A percentile compares a stretch with the other conserved stretches of the same genome.
These are phyloP conservation scores for Ganoderma leucocontextum DNA, from an alignment of 1,284 basidiomycete genomes.

Conservation along the genomic window DNA sequence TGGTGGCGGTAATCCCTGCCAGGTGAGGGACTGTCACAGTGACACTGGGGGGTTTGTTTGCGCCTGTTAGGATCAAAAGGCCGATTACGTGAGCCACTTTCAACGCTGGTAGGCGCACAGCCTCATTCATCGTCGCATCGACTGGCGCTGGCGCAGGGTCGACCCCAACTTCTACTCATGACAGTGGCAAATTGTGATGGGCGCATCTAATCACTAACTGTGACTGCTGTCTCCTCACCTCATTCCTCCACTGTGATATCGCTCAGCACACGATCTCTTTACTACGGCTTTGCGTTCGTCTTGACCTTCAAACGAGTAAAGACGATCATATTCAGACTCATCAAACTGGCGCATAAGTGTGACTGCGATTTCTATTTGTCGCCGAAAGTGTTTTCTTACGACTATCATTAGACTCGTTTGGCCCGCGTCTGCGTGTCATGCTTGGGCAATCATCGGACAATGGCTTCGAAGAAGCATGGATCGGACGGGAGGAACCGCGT, in stretches of 20 bases:
- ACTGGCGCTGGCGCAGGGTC: neutral
- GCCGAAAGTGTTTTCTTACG: neutral
- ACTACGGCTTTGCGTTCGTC: neutral
- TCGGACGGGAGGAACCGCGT: neutral
- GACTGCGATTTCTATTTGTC: neutral
- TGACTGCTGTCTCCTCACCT: neutral
- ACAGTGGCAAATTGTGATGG: neutral
- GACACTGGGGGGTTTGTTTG: conserved; percentile 30
- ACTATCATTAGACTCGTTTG: neutral
- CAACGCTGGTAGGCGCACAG: conserved; percentile 13
- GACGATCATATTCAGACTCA: neutral
- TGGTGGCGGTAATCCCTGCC: neutral
- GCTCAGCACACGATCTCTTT: neutral
- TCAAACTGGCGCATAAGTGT: neutral
- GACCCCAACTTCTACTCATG: neutral
- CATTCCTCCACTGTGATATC: neutral
- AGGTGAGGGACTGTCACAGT: conserved; percentile 4
- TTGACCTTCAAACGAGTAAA: neutral
- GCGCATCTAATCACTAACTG: neutral
- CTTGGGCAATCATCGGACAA: neutral
- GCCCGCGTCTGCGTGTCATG: neutral
- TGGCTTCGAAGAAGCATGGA: neutral
- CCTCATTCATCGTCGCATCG: neutral
- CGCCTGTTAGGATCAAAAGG: conserved; percentile 27
- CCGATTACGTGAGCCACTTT: conserved; percentile 13